Evolutionary conservation across 1,284 basidiomycete genomes (phyloP), one percentile per base, ranked within the genome.

Genomic region (Ustilago bromivora): DNA sequence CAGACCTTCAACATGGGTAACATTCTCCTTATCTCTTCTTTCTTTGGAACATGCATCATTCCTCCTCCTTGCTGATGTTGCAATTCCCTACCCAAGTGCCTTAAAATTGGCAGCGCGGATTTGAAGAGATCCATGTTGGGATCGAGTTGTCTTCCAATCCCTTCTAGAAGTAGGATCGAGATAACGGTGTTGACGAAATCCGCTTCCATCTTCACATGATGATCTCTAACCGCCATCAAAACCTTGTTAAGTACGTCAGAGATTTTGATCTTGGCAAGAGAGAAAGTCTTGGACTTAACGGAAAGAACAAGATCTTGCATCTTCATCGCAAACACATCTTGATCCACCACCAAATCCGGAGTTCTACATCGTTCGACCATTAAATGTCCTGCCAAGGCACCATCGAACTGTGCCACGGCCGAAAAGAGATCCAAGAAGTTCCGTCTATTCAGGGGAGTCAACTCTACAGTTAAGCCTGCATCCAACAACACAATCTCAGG

Each of bases 111-210:
- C 47, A 85, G 64, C 0, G 84, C 82, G n/a, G 62, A 64, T 59
- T 81, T 79, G 79, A 86, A 86, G 11, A 86, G 70, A 87, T 99
- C 96, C 88, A 99, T 88, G 23, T 90, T 89, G 0, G 97, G 95
- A 87, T 99, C 95, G 72, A 99, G 87, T 87, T 94, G 94, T 63
- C 97, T 88, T 17, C 97, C 97, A 78, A 99, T 98, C 0, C 97
- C 97, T 87, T 99, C 97, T 53, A 99, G 88, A 60, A 99, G 86
- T 66, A 99, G 87, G 66, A 98, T 95, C 10, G 93, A 94, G 71
- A 99, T 93, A 58, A 99, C 95, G 0, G 97, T 99, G 86, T 99
- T 98, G 82, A 99, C 92, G 85, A 99, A 99, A 86, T 99, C 97
- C 13, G 92, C 94, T 87, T 99, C 96, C 91, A 99, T 93, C 89